Percentiles rank a stretch among this genome's conserved stretches.
Conservation (phyloP, 805 yeast genomes). For the Saccharomyces mikatae region DNA sequence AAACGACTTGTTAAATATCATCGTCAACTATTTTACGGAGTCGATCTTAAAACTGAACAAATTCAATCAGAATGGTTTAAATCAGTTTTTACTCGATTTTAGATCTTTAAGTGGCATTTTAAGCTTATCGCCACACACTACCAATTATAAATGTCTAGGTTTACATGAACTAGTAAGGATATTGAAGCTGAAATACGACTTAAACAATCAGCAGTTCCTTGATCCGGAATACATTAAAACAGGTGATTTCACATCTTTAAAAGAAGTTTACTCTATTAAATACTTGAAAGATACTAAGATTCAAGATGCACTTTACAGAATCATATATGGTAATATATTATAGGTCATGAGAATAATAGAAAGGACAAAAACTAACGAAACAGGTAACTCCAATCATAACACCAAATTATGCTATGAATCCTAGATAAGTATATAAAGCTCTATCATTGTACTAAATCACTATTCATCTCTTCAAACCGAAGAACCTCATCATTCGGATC, state of each 20-base stretch:
- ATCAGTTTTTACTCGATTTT: constrained; percentile 30
- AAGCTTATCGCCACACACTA: constrained; percentile 12
- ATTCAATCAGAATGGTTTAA: constrained; percentile 29
- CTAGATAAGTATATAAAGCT: not conserved
- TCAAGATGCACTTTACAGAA: constrained; percentile 32
- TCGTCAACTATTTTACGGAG: constrained; percentile 30
- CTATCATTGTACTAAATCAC: constrained; percentile 4
- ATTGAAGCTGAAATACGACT: constrained; percentile 25
- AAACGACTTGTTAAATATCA: constrained; percentile 18
- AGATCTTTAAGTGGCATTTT: constrained; percentile 24
- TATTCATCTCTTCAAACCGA: constrained; percentile 5
- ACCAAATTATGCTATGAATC: not conserved
- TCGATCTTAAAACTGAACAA: constrained; percentile 33
- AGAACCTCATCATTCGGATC: constrained; percentile 6
- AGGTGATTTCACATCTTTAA: constrained; percentile 23
- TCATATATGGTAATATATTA: constrained; percentile 21
- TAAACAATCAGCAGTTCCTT: constrained; percentile 9
- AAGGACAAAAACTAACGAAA: not conserved
- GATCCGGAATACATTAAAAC: constrained; percentile 26
- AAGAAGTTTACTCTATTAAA: constrained; percentile 11
- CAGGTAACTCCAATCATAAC: not conserved
- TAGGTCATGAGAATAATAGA: constrained; percentile 2
- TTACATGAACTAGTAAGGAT: constrained; percentile 23
- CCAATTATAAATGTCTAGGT: constrained; percentile 14
- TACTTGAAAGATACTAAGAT: constrained; percentile 29